A percentile compares a stretch with the other conserved stretches of the same genome.
Conservation (phyloP, 768 basidiomycete species). For the Sporobolomyces roseus region DNA sequence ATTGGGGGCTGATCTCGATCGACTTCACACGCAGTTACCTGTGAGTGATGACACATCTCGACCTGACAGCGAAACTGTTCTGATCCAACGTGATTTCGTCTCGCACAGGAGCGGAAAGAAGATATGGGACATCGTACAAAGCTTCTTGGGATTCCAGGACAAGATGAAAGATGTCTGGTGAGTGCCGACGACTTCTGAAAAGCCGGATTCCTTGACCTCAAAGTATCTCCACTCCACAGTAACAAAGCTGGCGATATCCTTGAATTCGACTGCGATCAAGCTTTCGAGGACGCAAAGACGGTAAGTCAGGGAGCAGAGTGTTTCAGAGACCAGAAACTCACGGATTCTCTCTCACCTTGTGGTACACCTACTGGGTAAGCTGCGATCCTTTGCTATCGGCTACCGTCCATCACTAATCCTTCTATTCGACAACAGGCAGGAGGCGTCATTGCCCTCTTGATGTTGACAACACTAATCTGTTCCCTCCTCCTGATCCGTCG, state of each 20-base stretch:
- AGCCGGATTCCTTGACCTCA: not conserved
- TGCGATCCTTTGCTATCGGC: no score
- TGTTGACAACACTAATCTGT: constrained; percentile 26
- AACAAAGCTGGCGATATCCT: not conserved
- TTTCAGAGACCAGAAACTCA: no score
- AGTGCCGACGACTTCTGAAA: not conserved
- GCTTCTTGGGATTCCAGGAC: not conserved
- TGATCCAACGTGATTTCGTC: not conserved
- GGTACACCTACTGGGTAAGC: not conserved
- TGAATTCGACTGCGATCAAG: constrained; percentile 11
- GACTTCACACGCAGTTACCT: not conserved
- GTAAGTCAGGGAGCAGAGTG: not conserved
- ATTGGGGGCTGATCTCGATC: no score
- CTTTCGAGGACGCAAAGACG: not conserved
- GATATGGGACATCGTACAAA: not conserved
- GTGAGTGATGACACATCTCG: not conserved
- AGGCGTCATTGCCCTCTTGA: constrained; percentile 9
- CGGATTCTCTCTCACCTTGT: not conserved
- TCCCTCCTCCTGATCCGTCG: constrained; percentile 1
- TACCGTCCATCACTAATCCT: no score
- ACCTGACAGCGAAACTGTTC: no score
- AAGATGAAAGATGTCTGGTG: constrained; percentile 8
- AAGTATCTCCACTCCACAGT: not conserved
- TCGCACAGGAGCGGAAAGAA: not conserved
- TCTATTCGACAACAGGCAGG: not conserved